Evolutionary conservation across 345 rosid genomes (phyloP).

Genomic region (Iberis pinnata): DNA sequence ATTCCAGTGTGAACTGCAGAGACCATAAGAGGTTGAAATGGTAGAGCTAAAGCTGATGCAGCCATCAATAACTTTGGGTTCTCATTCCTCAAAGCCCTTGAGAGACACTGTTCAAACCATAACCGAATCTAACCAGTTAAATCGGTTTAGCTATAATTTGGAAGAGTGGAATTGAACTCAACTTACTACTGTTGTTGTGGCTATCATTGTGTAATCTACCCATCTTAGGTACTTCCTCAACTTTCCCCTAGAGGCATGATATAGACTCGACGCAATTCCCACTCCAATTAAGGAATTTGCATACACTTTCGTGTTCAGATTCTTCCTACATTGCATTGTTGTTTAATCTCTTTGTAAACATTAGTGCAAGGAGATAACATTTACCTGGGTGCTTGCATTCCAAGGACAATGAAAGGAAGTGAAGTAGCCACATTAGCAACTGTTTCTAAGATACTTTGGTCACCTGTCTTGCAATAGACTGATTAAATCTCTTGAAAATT

Average conservation of each 20-base stretch:
- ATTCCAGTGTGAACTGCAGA: constrained; percentile 87
- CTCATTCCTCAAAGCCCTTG: constrained; percentile 77
- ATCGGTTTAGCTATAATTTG: too few relatives aligned
- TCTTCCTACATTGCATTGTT: constrained; percentile 44
- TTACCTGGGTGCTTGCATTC: constrained; percentile 89
- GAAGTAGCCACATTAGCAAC: constrained; percentile 84
- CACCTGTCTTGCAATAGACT: constrained; percentile 39
- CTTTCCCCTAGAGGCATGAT: constrained; percentile 83
- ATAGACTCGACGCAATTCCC: constrained; percentile 77
- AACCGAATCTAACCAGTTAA: neutral
- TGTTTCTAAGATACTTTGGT: constrained; percentile 51
- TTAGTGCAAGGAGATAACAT: neutral
- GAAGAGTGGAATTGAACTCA: constrained; percentile 3
- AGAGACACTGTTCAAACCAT: constrained; percentile 55
- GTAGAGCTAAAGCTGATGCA: constrained; percentile 75
- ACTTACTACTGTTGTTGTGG: constrained; percentile 73
- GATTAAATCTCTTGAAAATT: neutral
- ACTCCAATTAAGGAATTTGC: constrained; percentile 96
- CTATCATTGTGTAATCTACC: constrained; percentile 92
- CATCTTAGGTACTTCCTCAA: constrained; percentile 75
- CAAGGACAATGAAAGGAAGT: constrained; percentile 80
- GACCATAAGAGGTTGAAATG: constrained; percentile 92
- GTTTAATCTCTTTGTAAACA: neutral
- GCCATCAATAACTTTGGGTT: constrained; percentile 94
- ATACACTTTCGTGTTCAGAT: constrained; percentile 57